Conservation (phyloP, 371 early-diverging fungal species). For the Mucor indicus region DNA sequence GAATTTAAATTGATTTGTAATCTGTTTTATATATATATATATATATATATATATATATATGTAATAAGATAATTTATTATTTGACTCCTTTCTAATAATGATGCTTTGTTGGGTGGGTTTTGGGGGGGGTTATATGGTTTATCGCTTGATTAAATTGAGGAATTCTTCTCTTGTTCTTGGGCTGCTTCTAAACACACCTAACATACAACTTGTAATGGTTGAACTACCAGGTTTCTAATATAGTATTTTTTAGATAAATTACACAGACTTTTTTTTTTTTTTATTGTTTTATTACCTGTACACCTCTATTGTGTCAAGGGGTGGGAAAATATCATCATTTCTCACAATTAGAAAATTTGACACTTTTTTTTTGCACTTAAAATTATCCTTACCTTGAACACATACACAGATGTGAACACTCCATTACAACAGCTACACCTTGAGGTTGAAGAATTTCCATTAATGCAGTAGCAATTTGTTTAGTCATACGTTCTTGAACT, state of each 20-base stretch:
- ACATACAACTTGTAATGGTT: conserved; percentile 94
- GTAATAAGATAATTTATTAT: too few relatives aligned
- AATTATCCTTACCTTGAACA: conserved; percentile 31
- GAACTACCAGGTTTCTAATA: conserved; percentile 87
- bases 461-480: conserved; percentile 91
- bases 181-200: conserved; percentile 90
- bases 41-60: background rate
- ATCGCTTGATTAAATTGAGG: conserved; percentile 68
- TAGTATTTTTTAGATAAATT: background rate
- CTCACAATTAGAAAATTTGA: conserved; percentile 5
- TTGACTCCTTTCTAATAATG: too few relatives aligned
- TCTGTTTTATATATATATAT: background rate
- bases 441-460: conserved; percentile 91
- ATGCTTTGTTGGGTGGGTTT: background rate
- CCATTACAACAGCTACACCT: conserved; percentile 98
- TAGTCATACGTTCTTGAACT: conserved; percentile 97
- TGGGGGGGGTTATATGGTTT: background rate
- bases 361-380: background rate
- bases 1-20: too few relatives aligned
- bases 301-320: conserved; percentile 32
- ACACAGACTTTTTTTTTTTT: background rate
- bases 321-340: conserved; percentile 12
- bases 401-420: conserved; percentile 74
- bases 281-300: conserved; percentile 30
- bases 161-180: conserved; percentile 97